These are phyloP conservation scores for Blastobotrys attinorum DNA, from an alignment of 805 yeast genomes.

Conservation along the genomic window DNA sequence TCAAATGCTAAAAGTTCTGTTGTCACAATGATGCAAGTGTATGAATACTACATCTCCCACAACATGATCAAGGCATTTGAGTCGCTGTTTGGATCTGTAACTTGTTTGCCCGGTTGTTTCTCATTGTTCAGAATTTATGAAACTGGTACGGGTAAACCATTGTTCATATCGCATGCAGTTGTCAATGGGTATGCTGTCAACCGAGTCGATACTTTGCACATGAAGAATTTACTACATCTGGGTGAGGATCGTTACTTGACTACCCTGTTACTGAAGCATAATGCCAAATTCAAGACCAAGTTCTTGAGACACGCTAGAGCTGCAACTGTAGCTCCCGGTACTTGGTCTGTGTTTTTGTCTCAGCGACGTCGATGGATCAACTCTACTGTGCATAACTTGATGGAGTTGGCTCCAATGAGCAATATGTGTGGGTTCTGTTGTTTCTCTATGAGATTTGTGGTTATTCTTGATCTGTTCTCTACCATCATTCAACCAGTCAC, in stretches of 20 bases:
- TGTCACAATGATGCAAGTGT: slow-evolving; percentile 55
- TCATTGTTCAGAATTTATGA: slow-evolving; percentile 48
- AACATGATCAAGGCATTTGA: slow-evolving; percentile 59
- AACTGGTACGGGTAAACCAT: slow-evolving; percentile 49
- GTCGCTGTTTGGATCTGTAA: slow-evolving; percentile 53
- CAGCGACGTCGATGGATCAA: slow-evolving; percentile 66
- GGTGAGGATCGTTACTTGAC: slow-evolving; percentile 58
- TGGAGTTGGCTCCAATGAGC: slow-evolving; percentile 50
- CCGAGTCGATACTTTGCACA: slow-evolving; percentile 49
- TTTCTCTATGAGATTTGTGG: slow-evolving; percentile 55
- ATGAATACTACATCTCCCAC: slow-evolving; percentile 57
- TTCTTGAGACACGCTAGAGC: slow-evolving; percentile 53
- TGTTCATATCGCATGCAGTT: slow-evolving; percentile 52
- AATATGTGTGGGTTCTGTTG: slow-evolving; percentile 62
- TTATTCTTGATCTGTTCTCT: slow-evolving; percentile 48
- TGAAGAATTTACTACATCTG: slow-evolving; percentile 50
- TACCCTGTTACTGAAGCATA: slow-evolving; percentile 47
- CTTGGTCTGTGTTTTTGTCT: slow-evolving; percentile 48
- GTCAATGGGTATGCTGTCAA: slow-evolving; percentile 50
- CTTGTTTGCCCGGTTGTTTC: slow-evolving; percentile 63
- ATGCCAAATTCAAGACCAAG: slow-evolving; percentile 48
- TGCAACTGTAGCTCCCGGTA: slow-evolving; percentile 52
- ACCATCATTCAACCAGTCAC: slow-evolving; percentile 58
- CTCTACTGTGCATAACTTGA: slow-evolving; percentile 55
- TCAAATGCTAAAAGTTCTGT: slow-evolving; percentile 44